These are phyloP conservation scores for Parmales sp. DNA, from an alignment of 108 stramenopile species.

Conservation along the genomic window DNA sequence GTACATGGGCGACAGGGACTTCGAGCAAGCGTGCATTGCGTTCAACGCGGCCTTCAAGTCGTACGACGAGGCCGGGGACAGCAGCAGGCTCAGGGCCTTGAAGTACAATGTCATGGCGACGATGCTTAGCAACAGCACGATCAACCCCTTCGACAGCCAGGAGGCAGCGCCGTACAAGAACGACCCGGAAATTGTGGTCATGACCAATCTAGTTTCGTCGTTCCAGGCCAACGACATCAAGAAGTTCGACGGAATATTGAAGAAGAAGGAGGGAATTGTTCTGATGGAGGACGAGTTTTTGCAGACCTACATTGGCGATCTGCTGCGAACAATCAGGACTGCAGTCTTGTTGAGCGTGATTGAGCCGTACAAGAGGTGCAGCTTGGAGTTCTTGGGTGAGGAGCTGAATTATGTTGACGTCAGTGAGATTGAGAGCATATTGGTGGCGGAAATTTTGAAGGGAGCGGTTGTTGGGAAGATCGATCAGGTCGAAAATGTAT, in stretches of 20 bases:
- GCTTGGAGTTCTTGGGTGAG: conserved; percentile 53
- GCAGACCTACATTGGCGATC: conserved; percentile 69
- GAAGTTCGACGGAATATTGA: conserved; percentile 65
- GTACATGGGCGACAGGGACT: conserved; percentile 73
- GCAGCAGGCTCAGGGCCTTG: conserved; percentile 62
- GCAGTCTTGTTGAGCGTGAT: conserved; percentile 71
- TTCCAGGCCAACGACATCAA: conserved; percentile 76
- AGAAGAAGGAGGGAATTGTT: conserved; percentile 47
- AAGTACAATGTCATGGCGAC: conserved; percentile 86
- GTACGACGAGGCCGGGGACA: conserved; percentile 90
- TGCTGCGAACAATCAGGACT: conserved; percentile 77
- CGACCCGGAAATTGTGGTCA: conserved; percentile 85
- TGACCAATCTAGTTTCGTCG: conserved; percentile 78
- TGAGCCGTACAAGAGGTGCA: conserved; percentile 75
- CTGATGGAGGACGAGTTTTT: conserved; percentile 89
- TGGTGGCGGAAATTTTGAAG: conserved; percentile 75
- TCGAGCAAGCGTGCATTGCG: conserved; percentile 59
- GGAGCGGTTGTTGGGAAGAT: conserved; percentile 59
- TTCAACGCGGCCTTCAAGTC: conserved; percentile 87
- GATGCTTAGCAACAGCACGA: conserved; percentile 75
- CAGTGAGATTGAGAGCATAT: conserved; percentile 67
- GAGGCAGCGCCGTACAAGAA: conserved; percentile 84
- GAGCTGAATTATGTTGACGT: conserved; percentile 77
- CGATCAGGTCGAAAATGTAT: conserved; percentile 60
- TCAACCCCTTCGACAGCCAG: conserved; percentile 88